Evolutionary conservation across 768 basidiomycete genomes (phyloP).

Genomic region (Nidula microcarpa): DNA sequence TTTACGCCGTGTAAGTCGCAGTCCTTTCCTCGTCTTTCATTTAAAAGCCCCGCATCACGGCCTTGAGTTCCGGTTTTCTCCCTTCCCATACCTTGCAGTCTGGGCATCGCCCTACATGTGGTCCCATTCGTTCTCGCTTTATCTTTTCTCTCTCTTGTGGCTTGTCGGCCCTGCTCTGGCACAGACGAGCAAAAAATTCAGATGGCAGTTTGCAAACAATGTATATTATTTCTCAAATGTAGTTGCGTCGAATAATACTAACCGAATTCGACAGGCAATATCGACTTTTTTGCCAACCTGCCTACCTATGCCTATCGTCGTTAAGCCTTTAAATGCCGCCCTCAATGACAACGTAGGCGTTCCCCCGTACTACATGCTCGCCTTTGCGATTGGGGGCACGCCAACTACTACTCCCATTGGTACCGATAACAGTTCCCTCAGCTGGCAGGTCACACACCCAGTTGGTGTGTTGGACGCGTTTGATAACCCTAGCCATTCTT

Average conservation of each 20-base stretch:
- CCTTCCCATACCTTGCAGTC: neutral
- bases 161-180: slow-evolving; percentile 4
- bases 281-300: slow-evolving; percentile 20
- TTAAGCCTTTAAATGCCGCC: slow-evolving; percentile 16
- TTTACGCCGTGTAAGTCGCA: neutral
- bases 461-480: slow-evolving; percentile 26
- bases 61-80: neutral
- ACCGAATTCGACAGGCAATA: slow-evolving; percentile 1
- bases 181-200: slow-evolving; percentile 17
- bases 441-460: slow-evolving; percentile 35
- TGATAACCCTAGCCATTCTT: neutral
- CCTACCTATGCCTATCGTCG: slow-evolving; percentile 16
- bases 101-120: neutral
- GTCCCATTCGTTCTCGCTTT: neutral
- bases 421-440: slow-evolving; percentile 20
- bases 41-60: neutral
- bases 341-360: slow-evolving; percentile 11
- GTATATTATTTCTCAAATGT: slow-evolving; percentile 10
- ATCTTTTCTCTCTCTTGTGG: neutral
- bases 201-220: slow-evolving; percentile 25
- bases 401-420: slow-evolving; percentile 32
- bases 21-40: neutral
- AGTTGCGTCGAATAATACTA: neutral
- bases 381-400: slow-evolving; percentile 30
- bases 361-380: slow-evolving; percentile 40